phyloP scores from a whole-genome alignment of 176 grass and related monocot genomes.

The Zoysia pacifica region DNA sequence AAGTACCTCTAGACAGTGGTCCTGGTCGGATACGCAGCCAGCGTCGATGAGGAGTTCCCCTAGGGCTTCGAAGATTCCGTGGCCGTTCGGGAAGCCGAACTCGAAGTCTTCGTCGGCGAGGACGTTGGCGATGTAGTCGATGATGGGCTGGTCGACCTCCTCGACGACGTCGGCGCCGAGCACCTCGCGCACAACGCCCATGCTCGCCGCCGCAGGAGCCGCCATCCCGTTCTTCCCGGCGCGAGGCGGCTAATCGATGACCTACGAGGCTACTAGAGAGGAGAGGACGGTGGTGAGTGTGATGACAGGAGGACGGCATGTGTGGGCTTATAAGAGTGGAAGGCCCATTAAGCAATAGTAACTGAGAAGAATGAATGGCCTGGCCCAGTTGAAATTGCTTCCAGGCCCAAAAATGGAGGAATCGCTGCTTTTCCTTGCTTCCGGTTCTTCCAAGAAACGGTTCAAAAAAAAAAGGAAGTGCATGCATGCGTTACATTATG shows the following conservation, averaged over 20 bases:
- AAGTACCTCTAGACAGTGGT: constrained; percentile 68
- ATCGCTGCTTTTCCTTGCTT: too few species aligned
- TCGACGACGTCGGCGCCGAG: constrained; percentile 49
- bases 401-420: too few species aligned
- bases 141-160: constrained; percentile 84
- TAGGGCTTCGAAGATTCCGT: constrained; percentile 77
- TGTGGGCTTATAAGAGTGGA: too few species aligned
- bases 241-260: background rate
- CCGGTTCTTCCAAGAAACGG: too few species aligned
- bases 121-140: constrained; percentile 94
- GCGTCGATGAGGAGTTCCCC: constrained; percentile 88
- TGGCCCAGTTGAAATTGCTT: too few species aligned
- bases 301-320: too few species aligned
- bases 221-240: background rate
- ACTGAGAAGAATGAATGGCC: too few species aligned
- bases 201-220: constrained; percentile 54
- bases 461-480: too few species aligned
- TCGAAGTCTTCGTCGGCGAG: constrained; percentile 98
- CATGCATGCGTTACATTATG: too few species aligned
- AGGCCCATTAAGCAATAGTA: too few species aligned
- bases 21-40: constrained; percentile 63
- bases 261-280: too few species aligned
- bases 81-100: constrained; percentile 71
- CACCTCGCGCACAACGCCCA: constrained; percentile 87
- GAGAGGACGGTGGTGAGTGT: too few species aligned